Base-by-base conservation (phyloP, 148 eudicot species). In the Pouteria glomerata region DNA sequence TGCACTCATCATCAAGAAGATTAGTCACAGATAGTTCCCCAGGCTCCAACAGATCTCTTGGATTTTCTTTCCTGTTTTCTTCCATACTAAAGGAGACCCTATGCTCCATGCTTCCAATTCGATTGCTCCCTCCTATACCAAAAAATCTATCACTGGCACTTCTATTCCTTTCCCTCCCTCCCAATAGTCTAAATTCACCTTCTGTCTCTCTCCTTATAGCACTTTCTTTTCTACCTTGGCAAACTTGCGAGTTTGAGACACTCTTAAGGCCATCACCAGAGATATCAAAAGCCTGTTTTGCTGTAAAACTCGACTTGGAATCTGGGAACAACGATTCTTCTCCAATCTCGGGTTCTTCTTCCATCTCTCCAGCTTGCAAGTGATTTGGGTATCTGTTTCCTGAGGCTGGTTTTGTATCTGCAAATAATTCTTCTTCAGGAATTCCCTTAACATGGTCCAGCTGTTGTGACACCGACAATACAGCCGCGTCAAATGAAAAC, bases 131-230 rank as follows among this genome's bases (percentile, higher is more conserved):
- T 76, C 87, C 95, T 47, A 87, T 82, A 23, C 97, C 85, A 21
- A 86, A 84, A 76, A 86, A 82, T 75, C 90, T 82, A 13, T 90
- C 89, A 27, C 95, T 90, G 33, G 78, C 75, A 80, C 83, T 71
- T 75, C 82, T 81, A 59, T 83, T 79, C 15, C 89, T 85, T 74
- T 89, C 98, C 76, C 98, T 84, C 75, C 98, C 85, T 70, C 89
- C 97, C 60, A 92, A 80, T 41, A 95, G 76, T 69, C 98, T 83
- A 71, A 95, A 95, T 76, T 90, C 99, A 15, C 96, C 97, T 80
- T 95, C 98, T 33, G 97, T 95, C 69, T 95, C 97, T 80, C 97
- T 83, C 74, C 90, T 88, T 53, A 95, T 88, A 4, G 93, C 96
- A 77, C 90, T 93, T 62, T 89, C 98, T 73, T 94, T 94, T 0